Evolutionary conservation across 2,329 filamentous ascomycete genomes (phyloP), one percentile per base, ranked within the genome.

Genomic region (Dothistroma septosporum): DNA sequence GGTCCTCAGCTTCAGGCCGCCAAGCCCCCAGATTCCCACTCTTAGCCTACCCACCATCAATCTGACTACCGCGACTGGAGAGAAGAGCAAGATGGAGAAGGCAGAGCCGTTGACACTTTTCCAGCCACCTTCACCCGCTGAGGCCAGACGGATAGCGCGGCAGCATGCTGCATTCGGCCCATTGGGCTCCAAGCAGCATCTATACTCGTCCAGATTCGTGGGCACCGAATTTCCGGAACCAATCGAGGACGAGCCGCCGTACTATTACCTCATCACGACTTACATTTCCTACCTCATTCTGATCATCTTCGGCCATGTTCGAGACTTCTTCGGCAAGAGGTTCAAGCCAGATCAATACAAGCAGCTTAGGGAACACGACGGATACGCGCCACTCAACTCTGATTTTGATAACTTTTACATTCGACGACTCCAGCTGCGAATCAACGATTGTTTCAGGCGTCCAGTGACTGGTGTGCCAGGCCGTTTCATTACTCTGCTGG

Each of bases 371-470:
- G 84, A 88, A 41, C 84, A 86, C 66, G 91, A 96, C 74, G 94
- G 94, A 64, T 97, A 96, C 73, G 94, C 93, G 11, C 92, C 94
- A 1, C 83, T 99, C 66, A 97, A 97, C 77, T 95, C 92, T 71
- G 94, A 99, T 76, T 99, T 99, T 73, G 94, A 99, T 80, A 97
- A 93, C 77, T 99, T 99, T 76, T 99, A 99, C 77, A 91, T 93
- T 60, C 86, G 94, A 60, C 85, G 94, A 63, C 77, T 99, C 73
- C 97, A 99, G 82, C 85, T 92, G 80, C 87, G 94, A 65, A 91
- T 99, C 73, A 95, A 97, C 69, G 94, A 99, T 77, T 96, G 92
- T 80, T 99, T 99, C 75, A 89, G 93, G 68, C 86, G 94, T 54
- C 91, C 93, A 12, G 92, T 90, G 31, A 95, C 92, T 4, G 94